Conservation (phyloP, 2,329 filamentous ascomycete genomes). For the Ophiostoma piceae region DNA sequence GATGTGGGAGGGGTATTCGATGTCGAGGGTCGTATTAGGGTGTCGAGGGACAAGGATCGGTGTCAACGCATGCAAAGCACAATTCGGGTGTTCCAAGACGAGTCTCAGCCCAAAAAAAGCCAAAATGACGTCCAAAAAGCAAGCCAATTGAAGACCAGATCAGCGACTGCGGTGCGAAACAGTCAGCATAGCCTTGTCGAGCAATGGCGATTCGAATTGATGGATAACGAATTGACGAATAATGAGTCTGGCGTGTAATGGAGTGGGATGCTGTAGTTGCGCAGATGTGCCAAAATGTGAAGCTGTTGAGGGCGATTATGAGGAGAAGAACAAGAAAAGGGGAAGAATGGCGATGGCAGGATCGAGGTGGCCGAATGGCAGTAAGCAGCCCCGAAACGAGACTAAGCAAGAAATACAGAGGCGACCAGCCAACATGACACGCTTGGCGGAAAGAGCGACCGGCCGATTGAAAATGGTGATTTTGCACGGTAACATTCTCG, state of each 20-base stretch:
- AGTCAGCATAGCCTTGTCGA: not conserved
- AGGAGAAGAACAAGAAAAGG: not conserved
- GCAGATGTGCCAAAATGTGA: not conserved
- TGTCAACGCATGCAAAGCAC: not conserved
- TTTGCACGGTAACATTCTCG: not conserved
- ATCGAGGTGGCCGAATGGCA: not conserved
- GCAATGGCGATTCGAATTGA: not conserved
- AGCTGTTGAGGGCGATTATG: not conserved
- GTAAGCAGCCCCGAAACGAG: not conserved
- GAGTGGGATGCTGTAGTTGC: not conserved
- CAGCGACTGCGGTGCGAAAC: not conserved
- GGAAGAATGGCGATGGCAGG: conserved; percentile 8
- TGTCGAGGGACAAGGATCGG: not conserved
- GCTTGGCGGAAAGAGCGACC: not conserved
- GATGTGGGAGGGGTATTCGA: not conserved
- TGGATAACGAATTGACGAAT: not conserved
- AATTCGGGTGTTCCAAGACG: not conserved
- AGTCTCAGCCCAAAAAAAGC: not conserved
- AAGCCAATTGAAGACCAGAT: not conserved
- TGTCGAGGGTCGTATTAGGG: not conserved
- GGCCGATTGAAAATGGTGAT: not conserved
- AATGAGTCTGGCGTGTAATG: no score
- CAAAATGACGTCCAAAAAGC: not conserved
- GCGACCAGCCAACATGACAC: conserved; percentile 7
- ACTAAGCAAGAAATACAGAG: conserved; percentile 2